Percentiles rank a stretch among this genome's conserved stretches.
phyloP scores from a whole-genome alignment of 441 rosid species.

The Hura crepitans region DNA sequence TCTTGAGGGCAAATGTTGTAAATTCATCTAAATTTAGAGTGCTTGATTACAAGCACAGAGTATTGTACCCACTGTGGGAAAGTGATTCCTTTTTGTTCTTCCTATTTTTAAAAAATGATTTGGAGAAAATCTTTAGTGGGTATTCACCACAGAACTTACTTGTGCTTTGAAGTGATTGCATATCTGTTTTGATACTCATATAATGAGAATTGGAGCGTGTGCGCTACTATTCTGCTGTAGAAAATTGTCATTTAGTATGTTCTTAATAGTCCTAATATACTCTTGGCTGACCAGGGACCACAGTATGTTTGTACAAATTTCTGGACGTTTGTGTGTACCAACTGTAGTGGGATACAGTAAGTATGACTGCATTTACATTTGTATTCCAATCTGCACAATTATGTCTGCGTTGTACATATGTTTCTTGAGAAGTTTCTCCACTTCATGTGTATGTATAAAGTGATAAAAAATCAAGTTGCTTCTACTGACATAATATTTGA shows the following conservation, averaged over 20 bases:
- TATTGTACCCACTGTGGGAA: background rate
- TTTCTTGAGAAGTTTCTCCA: background rate
- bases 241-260: constrained; percentile 9
- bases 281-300: constrained; percentile 67
- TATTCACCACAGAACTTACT: background rate
- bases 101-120: background rate
- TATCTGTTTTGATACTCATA: background rate
- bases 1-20: background rate
- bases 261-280: constrained; percentile 20
- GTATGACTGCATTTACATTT: constrained; percentile 24
- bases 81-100: background rate
- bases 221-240: constrained; percentile 1
- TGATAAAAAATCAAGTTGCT: constrained; percentile 16
- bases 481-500: constrained; percentile 20
- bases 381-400: constrained; percentile 2
- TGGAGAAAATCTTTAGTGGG: background rate
- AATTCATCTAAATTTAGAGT: background rate
- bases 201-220: constrained; percentile 10
- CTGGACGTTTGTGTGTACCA: constrained; percentile 96
- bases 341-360: constrained; percentile 97
- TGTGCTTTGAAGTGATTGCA: background rate
- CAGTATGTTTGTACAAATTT: constrained; percentile 96
- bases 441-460: background rate
- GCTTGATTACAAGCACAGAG: background rate
- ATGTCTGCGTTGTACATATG: constrained; percentile 6